These are phyloP conservation scores for Ceratocystis destructans DNA, from an alignment of 2,329 filamentous ascomycete genomes.

Conservation along the genomic window DNA sequence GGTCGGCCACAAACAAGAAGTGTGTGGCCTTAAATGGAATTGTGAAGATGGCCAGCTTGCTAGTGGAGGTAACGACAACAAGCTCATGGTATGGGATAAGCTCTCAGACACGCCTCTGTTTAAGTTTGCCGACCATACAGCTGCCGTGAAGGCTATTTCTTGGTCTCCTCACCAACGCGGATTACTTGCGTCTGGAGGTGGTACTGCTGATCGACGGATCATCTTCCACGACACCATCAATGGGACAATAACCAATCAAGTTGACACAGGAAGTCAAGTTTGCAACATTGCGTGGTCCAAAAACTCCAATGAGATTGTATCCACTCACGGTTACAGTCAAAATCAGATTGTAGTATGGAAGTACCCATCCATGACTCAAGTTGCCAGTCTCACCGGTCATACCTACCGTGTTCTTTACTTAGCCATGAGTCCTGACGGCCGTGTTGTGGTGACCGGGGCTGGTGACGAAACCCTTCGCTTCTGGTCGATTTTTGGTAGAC, in stretches of 20 bases:
- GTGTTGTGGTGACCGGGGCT: slow-evolving; percentile 86
- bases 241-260: slow-evolving; percentile 67
- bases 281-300: slow-evolving; percentile 97
- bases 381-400: slow-evolving; percentile 87
- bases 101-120: slow-evolving; percentile 81
- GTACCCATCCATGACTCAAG: slow-evolving; percentile 94
- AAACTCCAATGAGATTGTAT: slow-evolving; percentile 94
- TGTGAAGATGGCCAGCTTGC: slow-evolving; percentile 89
- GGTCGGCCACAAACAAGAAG: slow-evolving; percentile 92
- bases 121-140: slow-evolving; percentile 89
- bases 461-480: slow-evolving; percentile 93
- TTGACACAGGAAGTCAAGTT: slow-evolving; percentile 96
- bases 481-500: slow-evolving; percentile 89
- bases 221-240: slow-evolving; percentile 95
- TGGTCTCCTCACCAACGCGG: slow-evolving; percentile 96
- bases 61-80: slow-evolving; percentile 96
- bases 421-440: slow-evolving; percentile 91
- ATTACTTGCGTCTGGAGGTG: slow-evolving; percentile 86
- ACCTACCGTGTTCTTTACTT: slow-evolving; percentile 93
- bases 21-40: slow-evolving; percentile 95
- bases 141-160: slow-evolving; percentile 91
- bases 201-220: slow-evolving; percentile 88
- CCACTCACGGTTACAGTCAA: slow-evolving; percentile 91
- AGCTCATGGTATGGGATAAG: slow-evolving; percentile 97
- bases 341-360: slow-evolving; percentile 99